These are phyloP conservation scores for Cyclocybe aegerita DNA, from an alignment of 768 basidiomycete species.

Conservation along the genomic window DNA sequence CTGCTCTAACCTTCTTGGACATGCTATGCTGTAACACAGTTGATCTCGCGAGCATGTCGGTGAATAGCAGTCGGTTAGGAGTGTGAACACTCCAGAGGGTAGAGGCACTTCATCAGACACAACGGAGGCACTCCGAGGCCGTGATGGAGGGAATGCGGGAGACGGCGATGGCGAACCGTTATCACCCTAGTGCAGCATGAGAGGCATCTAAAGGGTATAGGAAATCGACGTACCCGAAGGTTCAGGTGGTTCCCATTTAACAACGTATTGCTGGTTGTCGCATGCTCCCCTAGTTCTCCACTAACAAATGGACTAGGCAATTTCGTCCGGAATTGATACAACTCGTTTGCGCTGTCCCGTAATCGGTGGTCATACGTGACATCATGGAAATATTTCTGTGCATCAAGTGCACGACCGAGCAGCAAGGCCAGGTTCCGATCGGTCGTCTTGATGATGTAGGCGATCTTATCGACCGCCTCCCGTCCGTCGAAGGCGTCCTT, in stretches of 20 bases:
- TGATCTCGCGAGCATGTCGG: constrained; percentile 93
- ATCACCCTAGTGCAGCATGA: constrained; percentile 24
- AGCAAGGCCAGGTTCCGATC: constrained; percentile 94
- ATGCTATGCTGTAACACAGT: constrained; percentile 97
- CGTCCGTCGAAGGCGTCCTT: constrained; percentile 96
- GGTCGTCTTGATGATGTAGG: constrained; percentile 97
- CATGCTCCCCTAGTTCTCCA: constrained; percentile 54
- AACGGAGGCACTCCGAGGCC: constrained; percentile 36
- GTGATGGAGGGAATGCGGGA: constrained; percentile 21
- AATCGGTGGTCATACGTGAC: constrained; percentile 98
- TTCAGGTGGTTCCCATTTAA: constrained; percentile 9
- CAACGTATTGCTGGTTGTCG: constrained; percentile 11
- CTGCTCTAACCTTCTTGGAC: constrained; percentile 91
- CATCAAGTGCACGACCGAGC: constrained; percentile 93
- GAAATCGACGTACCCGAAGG: constrained; percentile 4
- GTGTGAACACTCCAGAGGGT: constrained; percentile 93
- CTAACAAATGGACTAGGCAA: constrained; percentile 84
- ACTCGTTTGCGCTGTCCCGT: constrained; percentile 81
- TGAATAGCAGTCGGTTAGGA: constrained; percentile 96
- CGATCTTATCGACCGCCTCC: constrained; percentile 95
- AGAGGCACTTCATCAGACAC: constrained; percentile 64
- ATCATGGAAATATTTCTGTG: constrained; percentile 99
- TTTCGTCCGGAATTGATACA: constrained; percentile 91
- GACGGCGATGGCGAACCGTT: constrained; percentile 26
- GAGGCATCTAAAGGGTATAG: background rate